A percentile compares a stretch with the other conserved stretches of the same genome.
These are phyloP conservation scores for Tolypocladium ovalisporum DNA, from an alignment of 2,329 filamentous ascomycete species.

Conservation along the genomic window DNA sequence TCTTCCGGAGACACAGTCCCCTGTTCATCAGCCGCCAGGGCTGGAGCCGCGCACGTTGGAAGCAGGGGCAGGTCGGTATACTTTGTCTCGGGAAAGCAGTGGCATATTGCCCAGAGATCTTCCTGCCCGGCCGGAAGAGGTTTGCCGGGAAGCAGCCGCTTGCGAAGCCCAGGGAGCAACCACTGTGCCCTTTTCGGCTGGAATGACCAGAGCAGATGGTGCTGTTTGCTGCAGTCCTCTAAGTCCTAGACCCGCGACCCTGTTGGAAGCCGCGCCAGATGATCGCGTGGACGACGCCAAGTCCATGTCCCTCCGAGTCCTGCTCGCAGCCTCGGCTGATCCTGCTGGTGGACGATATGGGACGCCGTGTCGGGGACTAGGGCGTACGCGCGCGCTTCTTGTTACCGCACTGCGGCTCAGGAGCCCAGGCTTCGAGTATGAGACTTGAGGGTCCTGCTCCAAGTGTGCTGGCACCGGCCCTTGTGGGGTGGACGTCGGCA, in stretches of 20 bases:
- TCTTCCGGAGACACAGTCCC: not conserved
- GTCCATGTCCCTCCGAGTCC: not conserved
- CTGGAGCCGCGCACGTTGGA: not conserved
- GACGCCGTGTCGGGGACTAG: not conserved
- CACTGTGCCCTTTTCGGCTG: not conserved
- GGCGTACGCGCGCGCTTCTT: not conserved
- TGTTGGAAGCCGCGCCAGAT: not conserved
- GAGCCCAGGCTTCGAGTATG: not conserved
- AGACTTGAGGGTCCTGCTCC: not conserved
- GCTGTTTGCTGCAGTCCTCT: not conserved
- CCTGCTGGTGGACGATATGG: not conserved
- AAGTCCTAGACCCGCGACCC: not conserved
- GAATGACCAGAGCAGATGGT: not conserved
- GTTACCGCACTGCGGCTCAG: not conserved
- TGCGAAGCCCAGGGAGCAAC: not conserved
- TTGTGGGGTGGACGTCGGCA: slow-evolving; percentile 11
- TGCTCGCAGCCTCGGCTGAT: not conserved
- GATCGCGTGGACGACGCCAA: not conserved
- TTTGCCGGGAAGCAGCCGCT: not conserved
- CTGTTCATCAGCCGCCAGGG: not conserved
- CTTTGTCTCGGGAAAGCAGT: not conserved
- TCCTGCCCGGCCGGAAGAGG: not conserved
- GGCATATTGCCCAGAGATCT: not conserved
- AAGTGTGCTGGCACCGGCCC: slow-evolving; percentile 9
- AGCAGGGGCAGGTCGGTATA: not conserved